Conservation (phyloP, 2,329 filamentous ascomycete genomes). For the Neoarthrinium moseri region DNA sequence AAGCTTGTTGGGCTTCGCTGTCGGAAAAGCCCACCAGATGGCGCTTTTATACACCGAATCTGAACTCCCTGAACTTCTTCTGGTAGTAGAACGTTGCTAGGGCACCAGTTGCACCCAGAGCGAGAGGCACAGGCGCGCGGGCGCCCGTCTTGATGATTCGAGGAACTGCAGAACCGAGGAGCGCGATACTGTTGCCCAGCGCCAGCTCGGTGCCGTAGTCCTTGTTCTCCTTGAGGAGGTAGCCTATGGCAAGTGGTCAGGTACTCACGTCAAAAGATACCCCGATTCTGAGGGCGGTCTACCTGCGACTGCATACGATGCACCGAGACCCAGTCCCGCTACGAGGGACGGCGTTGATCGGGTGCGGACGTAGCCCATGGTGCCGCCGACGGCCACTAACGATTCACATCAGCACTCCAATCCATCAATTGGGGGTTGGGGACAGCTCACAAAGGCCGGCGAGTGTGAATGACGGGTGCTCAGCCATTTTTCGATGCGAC, state of each 20-base stretch:
- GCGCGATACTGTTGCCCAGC: conserved; percentile 35
- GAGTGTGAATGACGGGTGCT: conserved; percentile 40
- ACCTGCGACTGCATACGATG: conserved; percentile 31
- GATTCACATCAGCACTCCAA: not conserved
- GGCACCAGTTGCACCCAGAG: conserved; percentile 29
- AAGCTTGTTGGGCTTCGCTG: too few relatives aligned
- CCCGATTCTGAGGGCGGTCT: conserved; percentile 1
- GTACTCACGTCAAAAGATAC: not conserved
- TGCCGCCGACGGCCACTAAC: conserved; percentile 31
- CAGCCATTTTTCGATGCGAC: conserved; percentile 30
- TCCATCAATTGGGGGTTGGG: not conserved
- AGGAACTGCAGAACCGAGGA: conserved; percentile 35
- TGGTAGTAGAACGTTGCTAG: conserved; percentile 40
- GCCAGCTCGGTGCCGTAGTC: conserved; percentile 41
- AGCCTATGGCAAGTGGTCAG: conserved; percentile 25
- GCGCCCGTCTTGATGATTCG: conserved; percentile 37
- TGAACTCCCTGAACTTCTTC: conserved; percentile 39
- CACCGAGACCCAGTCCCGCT: conserved; percentile 29
- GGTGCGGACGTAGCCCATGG: conserved; percentile 28
- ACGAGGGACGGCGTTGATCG: conserved; percentile 31
- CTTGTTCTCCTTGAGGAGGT: conserved; percentile 39
- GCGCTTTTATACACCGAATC: conserved; percentile 36
- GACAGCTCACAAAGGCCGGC: conserved; percentile 33
- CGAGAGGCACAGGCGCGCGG: conserved; percentile 34
- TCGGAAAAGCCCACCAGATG: too few relatives aligned